Percentiles rank a stretch among this genome's conserved stretches.
These are phyloP conservation scores for Ceratocystis colombiana DNA, from an alignment of 2,329 filamentous ascomycete genomes.

Conservation along the genomic window DNA sequence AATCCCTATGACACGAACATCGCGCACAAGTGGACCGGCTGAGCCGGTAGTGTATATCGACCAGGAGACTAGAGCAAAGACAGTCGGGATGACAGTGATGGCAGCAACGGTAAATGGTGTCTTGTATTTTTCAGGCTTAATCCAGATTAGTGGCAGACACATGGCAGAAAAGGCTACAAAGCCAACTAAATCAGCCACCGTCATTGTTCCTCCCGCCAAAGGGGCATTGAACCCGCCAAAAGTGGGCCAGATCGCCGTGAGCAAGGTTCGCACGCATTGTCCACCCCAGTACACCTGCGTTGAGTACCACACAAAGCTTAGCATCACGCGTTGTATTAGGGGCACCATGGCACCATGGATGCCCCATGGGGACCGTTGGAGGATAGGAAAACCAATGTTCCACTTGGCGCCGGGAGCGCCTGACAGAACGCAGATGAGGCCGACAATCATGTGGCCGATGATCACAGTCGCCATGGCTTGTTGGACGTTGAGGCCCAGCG, in stretches of 20 bases:
- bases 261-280: constrained; percentile 34
- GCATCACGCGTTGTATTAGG: constrained; percentile 38
- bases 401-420: constrained; percentile 37
- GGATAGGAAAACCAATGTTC: constrained; percentile 35
- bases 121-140: constrained; percentile 41
- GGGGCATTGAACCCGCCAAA: constrained; percentile 38
- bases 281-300: constrained; percentile 34
- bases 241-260: constrained; percentile 39
- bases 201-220: constrained; percentile 28
- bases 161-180: constrained; percentile 35
- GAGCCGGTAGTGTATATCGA: constrained; percentile 37
- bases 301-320: constrained; percentile 44
- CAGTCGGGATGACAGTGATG: constrained; percentile 35
- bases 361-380: constrained; percentile 35
- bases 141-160: constrained; percentile 40
- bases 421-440: constrained; percentile 37
- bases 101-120: constrained; percentile 37
- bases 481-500: constrained; percentile 37
- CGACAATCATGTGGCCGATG: constrained; percentile 37
- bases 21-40: constrained; percentile 35
- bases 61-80: constrained; percentile 40
- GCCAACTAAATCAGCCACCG: constrained; percentile 37
- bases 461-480: constrained; percentile 39
- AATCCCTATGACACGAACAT: constrained; percentile 28
- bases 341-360: constrained; percentile 36